These are phyloP conservation scores for Acorus gramineus DNA, from an alignment of 106 monocot species.

Conservation along the genomic window DNA sequence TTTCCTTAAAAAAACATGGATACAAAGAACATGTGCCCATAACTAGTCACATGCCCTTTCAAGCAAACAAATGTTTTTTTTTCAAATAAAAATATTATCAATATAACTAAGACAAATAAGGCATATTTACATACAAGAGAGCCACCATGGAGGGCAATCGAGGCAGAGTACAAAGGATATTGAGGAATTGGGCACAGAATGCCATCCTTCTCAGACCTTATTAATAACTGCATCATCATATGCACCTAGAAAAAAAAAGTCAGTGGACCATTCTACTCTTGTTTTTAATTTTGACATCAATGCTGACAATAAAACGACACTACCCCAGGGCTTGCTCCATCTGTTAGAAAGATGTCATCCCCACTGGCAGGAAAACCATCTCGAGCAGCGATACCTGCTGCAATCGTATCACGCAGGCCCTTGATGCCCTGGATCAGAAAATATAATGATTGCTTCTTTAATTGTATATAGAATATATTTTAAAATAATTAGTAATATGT, in stretches of 20 bases:
- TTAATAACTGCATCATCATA: slow-evolving; percentile 94
- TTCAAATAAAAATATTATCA: no score
- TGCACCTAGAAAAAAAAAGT: slow-evolving; percentile 52
- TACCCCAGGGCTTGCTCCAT: slow-evolving; percentile 97
- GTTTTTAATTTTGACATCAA: no score
- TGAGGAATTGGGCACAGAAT: slow-evolving; percentile 99
- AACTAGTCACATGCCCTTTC: no score
- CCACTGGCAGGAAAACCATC: slow-evolving; percentile 84
- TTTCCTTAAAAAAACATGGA: no score
- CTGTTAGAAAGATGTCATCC: slow-evolving; percentile 92
- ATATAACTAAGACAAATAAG: no score
- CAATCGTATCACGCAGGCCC: slow-evolving; percentile 87
- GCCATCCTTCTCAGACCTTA: slow-evolving; percentile 86
- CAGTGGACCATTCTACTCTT: neutral
- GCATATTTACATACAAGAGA: slow-evolving; percentile 53
- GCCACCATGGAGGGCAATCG: slow-evolving; percentile 98
- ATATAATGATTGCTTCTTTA: neutral
- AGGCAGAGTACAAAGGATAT: slow-evolving; percentile 95
- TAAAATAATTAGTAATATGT: no score
- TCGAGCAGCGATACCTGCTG: slow-evolving; percentile 78
- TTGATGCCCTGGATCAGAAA: slow-evolving; percentile 62
- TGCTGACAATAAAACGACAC: neutral
- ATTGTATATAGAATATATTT: no score
- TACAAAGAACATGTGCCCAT: no score
- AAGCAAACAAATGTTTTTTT: no score